Evolutionary conservation across 768 basidiomycete species (phyloP).

Genomic region (Stropharia rugosoannulata): DNA sequence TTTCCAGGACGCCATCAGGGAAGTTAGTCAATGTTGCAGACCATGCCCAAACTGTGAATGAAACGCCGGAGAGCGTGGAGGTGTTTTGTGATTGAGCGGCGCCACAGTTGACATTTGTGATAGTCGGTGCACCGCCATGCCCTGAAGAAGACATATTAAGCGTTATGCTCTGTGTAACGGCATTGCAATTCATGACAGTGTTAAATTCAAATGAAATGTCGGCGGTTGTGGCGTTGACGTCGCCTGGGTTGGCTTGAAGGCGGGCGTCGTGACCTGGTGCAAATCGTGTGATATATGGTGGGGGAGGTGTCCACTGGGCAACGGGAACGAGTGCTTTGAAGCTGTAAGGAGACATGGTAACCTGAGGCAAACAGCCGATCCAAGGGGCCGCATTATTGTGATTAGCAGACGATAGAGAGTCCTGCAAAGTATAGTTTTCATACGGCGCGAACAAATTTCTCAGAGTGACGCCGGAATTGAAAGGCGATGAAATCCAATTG

Average conservation of each 20-base stretch:
- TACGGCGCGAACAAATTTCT: slow-evolving; percentile 82
- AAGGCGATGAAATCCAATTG: slow-evolving; percentile 83
- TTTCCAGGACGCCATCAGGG: slow-evolving; percentile 80
- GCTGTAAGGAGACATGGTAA: slow-evolving; percentile 73
- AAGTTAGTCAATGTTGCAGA: slow-evolving; percentile 71
- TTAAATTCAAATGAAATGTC: slow-evolving; percentile 82
- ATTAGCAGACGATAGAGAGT: slow-evolving; percentile 65
- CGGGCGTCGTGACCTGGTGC: slow-evolving; percentile 86
- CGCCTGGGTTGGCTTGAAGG: slow-evolving; percentile 44
- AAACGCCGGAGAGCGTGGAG: slow-evolving; percentile 50
- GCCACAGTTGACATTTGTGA: slow-evolving; percentile 50
- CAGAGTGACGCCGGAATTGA: slow-evolving; percentile 54
- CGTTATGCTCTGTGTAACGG: slow-evolving; percentile 60
- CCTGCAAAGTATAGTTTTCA: slow-evolving; percentile 69
- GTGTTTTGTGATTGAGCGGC: slow-evolving; percentile 47
- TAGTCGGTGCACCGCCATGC: slow-evolving; percentile 51
- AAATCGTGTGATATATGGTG: slow-evolving; percentile 77
- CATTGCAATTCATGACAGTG: slow-evolving; percentile 67
- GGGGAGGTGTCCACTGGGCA: slow-evolving; percentile 65
- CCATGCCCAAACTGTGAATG: slow-evolving; percentile 69
- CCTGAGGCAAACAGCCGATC: slow-evolving; percentile 66
- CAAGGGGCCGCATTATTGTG: slow-evolving; percentile 58
- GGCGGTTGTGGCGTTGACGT: slow-evolving; percentile 54
- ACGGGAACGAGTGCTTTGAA: slow-evolving; percentile 81
- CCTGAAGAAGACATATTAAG: slow-evolving; percentile 73